Conservation (phyloP, 192 early-diverging fungal species). For the Globomyces pollinis-pini region DNA sequence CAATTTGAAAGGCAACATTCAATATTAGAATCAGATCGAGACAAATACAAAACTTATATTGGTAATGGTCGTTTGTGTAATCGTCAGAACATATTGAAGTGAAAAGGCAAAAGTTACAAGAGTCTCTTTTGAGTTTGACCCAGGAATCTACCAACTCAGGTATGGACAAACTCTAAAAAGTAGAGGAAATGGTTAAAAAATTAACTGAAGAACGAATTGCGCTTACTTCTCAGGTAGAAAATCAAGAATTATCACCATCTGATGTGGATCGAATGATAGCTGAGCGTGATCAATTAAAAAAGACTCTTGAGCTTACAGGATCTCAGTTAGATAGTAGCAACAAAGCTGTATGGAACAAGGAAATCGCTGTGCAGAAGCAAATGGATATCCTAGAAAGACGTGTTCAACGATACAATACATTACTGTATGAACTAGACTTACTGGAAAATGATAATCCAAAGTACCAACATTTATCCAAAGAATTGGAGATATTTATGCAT, state of each 20-base stretch:
- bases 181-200: slow-evolving; percentile 34
- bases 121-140: slow-evolving; percentile 30
- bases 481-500: slow-evolving; percentile 35
- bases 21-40: slow-evolving; percentile 48
- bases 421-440: slow-evolving; percentile 32
- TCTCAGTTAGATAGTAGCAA: slow-evolving; percentile 48
- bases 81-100: slow-evolving; percentile 30
- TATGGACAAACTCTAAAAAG: slow-evolving; percentile 3
- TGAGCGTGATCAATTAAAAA: slow-evolving; percentile 61
- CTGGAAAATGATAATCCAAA: slow-evolving; percentile 3
- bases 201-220: slow-evolving; percentile 45
- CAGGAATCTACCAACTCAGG: slow-evolving; percentile 24
- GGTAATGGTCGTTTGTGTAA: too few relatives aligned
- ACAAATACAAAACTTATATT: slow-evolving; percentile 51
- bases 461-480: slow-evolving; percentile 14
- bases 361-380: slow-evolving; percentile 59
- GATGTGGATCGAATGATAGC: slow-evolving; percentile 77
- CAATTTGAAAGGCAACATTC: slow-evolving; percentile 44
- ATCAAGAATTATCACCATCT: slow-evolving; percentile 66
- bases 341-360: slow-evolving; percentile 56
- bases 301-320: slow-evolving; percentile 41
- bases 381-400: slow-evolving; percentile 52
- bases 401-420: slow-evolving; percentile 46
- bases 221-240: slow-evolving; percentile 58
- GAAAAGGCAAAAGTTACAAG: slow-evolving; percentile 42